Percentiles rank a stretch among this genome's conserved stretches.
phyloP scores from a whole-genome alignment of 345 rosid genomes.

The Rhodomyrtus tomentosa region DNA sequence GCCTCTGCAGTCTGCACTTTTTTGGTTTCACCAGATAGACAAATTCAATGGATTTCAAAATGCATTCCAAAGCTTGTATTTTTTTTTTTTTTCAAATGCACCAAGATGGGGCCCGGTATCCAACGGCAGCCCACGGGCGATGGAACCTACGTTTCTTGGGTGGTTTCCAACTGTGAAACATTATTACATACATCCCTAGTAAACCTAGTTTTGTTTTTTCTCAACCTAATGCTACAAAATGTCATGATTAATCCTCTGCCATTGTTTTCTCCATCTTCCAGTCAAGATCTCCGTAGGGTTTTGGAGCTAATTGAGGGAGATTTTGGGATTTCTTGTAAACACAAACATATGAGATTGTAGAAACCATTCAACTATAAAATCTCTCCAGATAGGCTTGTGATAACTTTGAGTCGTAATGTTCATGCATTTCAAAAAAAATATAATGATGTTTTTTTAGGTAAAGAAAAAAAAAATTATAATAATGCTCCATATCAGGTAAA shows the following conservation, averaged over 20 bases:
- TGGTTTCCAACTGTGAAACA: slow-evolving; percentile 3
- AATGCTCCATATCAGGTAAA: background rate
- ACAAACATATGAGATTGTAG: background rate
- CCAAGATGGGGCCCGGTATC: background rate
- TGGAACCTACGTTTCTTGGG: background rate
- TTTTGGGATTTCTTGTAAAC: background rate
- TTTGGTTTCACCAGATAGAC: background rate
- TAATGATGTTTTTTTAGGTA: too few relatives aligned
- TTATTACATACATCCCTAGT: background rate
- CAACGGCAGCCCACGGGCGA: background rate
- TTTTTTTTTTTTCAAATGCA: background rate
- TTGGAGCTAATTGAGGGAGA: background rate
- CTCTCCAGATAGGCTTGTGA: too few relatives aligned
- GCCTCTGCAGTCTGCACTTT: background rate
- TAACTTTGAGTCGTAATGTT: background rate
- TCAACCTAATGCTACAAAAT: background rate
- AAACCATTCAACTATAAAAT: background rate
- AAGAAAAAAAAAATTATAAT: too few relatives aligned
- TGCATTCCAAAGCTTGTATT: background rate
- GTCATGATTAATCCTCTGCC: background rate
- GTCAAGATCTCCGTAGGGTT: background rate
- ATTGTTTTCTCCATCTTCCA: background rate
- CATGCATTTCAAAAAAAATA: background rate
- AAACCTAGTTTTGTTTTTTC: background rate
- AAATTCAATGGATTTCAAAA: background rate